Evolutionary conservation across 2,329 filamentous ascomycete genomes (phyloP).

Genomic region (Pestalotiopsis sp.): DNA sequence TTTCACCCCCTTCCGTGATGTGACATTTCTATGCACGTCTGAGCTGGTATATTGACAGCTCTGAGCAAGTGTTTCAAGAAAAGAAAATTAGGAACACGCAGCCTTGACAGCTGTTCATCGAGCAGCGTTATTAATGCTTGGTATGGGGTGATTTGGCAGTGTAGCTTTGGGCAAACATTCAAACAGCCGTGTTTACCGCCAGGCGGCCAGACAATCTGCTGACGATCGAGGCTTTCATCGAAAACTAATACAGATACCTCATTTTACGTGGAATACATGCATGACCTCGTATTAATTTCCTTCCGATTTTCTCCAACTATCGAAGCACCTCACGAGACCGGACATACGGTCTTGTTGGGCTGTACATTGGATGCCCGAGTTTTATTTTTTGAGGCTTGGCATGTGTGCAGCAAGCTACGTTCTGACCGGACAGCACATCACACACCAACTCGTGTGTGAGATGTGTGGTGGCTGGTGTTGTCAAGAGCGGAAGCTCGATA

Average conservation of each 20-base stretch:
- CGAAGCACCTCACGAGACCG: background rate
- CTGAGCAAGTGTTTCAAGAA: slow-evolving; percentile 25
- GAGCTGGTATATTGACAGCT: slow-evolving; percentile 12
- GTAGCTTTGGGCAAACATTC: background rate
- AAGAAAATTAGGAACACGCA: slow-evolving; percentile 1
- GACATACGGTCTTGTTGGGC: slow-evolving; percentile 42
- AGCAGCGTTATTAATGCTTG: too few species aligned
- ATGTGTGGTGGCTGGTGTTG: background rate
- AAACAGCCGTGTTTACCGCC: background rate
- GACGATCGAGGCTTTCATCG: background rate
- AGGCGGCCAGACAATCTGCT: background rate
- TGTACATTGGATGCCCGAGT: slow-evolving; percentile 44
- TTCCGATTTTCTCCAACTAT: background rate
- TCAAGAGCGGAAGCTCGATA: background rate
- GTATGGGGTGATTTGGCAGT: background rate
- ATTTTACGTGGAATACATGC: background rate
- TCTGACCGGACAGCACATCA: slow-evolving; percentile 53
- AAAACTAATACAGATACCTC: background rate
- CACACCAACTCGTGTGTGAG: slow-evolving; percentile 24
- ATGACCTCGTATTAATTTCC: background rate
- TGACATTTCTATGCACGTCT: slow-evolving; percentile 22
- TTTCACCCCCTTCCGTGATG: slow-evolving; percentile 20
- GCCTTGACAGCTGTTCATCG: background rate
- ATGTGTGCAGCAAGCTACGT: slow-evolving; percentile 19
- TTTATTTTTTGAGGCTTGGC: slow-evolving; percentile 44